phyloP scores from a whole-genome alignment of 1,284 basidiomycete species.

The Pholiota adiposa region DNA sequence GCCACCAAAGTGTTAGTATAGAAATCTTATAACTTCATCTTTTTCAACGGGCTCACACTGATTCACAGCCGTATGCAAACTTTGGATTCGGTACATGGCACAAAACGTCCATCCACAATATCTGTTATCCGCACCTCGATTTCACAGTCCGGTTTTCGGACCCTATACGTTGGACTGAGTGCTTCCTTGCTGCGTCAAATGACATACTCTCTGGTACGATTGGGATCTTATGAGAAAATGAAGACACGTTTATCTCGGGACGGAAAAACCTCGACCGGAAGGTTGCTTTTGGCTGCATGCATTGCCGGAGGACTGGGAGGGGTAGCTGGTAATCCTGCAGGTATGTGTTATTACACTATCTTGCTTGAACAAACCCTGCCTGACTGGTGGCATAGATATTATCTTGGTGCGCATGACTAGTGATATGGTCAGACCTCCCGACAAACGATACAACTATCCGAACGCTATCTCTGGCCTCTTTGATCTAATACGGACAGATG shows the following conservation, averaged over 20 bases:
- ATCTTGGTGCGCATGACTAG: conserved; percentile 89
- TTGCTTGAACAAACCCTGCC: not conserved
- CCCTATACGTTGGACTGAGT: conserved; percentile 82
- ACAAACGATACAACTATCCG: conserved; percentile 76
- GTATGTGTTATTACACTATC: conserved; percentile 39
- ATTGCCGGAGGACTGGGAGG: conserved; percentile 82
- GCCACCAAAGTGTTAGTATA: conserved; percentile 80
- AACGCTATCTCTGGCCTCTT: conserved; percentile 77
- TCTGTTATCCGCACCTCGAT: conserved; percentile 61
- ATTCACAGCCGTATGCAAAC: conserved; percentile 76
- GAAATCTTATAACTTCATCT: not conserved
- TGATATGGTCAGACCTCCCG: conserved; percentile 75
- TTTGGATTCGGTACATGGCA: conserved; percentile 45
- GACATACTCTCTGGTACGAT: conserved; percentile 88
- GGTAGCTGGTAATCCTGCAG: conserved; percentile 81
- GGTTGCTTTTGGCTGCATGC: conserved; percentile 68
- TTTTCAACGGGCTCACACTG: not conserved
- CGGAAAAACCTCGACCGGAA: conserved; percentile 52
- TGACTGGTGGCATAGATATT: conserved; percentile 52
- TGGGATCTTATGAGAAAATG: conserved; percentile 85
- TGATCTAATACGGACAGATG: conserved; percentile 72
- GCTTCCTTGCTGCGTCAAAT: conserved; percentile 90
- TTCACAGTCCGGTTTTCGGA: conserved; percentile 65
- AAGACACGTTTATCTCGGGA: conserved; percentile 58
- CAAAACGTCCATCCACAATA: conserved; percentile 57